Evolutionary conservation across 495 filamentous ascomycete species (phyloP).

Genomic region (Staphylotrichum tortipilum): DNA sequence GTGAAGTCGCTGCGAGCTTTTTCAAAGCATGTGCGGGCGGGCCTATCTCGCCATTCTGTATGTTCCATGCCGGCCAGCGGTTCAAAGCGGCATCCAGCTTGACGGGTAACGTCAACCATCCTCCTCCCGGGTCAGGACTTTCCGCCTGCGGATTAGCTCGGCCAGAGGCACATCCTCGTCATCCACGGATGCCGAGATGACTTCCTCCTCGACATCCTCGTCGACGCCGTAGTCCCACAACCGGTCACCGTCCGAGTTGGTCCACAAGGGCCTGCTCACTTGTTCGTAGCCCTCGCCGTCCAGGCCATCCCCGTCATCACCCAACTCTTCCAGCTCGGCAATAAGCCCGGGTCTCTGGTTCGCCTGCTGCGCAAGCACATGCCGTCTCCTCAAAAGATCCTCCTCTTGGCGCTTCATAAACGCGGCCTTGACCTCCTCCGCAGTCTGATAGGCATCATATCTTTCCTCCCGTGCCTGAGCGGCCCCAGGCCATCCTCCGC

Average conservation of each 20-base stretch:
- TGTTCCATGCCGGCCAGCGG: too few relatives aligned
- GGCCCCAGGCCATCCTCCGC: conserved; percentile 26
- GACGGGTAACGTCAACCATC: conserved; percentile 4
- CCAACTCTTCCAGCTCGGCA: conserved; percentile 36
- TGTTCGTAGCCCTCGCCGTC: conserved; percentile 23
- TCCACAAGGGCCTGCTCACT: conserved; percentile 61
- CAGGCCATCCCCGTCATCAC: conserved; percentile 24
- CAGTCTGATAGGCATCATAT: conserved; percentile 9
- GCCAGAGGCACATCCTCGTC: conserved; percentile 75
- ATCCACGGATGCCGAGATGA: conserved; percentile 9
- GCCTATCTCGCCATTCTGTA: too few relatives aligned
- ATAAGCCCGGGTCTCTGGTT: conserved; percentile 25
- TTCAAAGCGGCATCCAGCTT: too few relatives aligned
- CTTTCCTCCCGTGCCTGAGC: conserved; percentile 9
- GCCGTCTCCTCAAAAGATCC: conserved; percentile 31
- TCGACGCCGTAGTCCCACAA: conserved; percentile 88
- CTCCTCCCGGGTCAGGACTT: conserved; percentile 23
- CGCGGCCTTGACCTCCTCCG: conserved; percentile 27
- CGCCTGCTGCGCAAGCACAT: conserved; percentile 20
- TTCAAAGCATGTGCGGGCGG: too few relatives aligned
- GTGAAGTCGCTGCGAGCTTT: too few relatives aligned
- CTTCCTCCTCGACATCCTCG: conserved; percentile 65
- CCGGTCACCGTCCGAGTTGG: conserved; percentile 74
- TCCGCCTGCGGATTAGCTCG: conserved; percentile 50
- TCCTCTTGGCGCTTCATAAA: conserved; percentile 33